A percentile compares a stretch with the other conserved stretches of the same genome.
Conservation (phyloP, 805 yeast species). For the Kazachstania bromeliacearum region DNA sequence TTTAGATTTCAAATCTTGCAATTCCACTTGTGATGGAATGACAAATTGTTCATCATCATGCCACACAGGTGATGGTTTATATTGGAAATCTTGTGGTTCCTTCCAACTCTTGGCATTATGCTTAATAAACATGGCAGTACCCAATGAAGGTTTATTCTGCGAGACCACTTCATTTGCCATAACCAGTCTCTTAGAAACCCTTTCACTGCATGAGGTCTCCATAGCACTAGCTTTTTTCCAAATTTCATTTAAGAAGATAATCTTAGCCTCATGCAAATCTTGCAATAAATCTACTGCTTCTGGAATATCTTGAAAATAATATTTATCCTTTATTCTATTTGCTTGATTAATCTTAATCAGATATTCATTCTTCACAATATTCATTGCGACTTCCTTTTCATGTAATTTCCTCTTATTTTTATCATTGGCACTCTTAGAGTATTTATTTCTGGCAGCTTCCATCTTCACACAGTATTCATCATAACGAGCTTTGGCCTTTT, state of each 20-base stretch:
- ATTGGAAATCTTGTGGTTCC: constrained; percentile 79
- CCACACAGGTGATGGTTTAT: constrained; percentile 88
- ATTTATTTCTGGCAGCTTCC: constrained; percentile 70
- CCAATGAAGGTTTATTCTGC: constrained; percentile 65
- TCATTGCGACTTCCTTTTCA: constrained; percentile 72
- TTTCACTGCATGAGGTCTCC: constrained; percentile 48
- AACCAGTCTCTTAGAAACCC: constrained; percentile 36
- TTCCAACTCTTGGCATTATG: constrained; percentile 73
- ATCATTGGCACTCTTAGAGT: constrained; percentile 50
- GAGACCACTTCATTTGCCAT: constrained; percentile 46
- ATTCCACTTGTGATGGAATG: constrained; percentile 46
- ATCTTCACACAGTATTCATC: constrained; percentile 72
- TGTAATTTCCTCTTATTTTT: constrained; percentile 40
- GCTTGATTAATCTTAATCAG: constrained; percentile 73
- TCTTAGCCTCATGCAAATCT: constrained; percentile 72
- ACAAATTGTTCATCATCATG: constrained; percentile 84
- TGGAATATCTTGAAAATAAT: constrained; percentile 86
- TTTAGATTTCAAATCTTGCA: constrained; percentile 44
- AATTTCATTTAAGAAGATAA: constrained; percentile 57
- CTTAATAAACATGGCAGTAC: constrained; percentile 83
- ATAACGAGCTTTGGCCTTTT: constrained; percentile 53
- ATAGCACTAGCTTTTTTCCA: constrained; percentile 51
- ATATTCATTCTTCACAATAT: constrained; percentile 75
- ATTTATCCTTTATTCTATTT: constrained; percentile 87
- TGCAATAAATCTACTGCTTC: constrained; percentile 80